Evolutionary conservation across 1,284 basidiomycete species (phyloP), one percentile per base, ranked within the genome.

Genomic region (Naganishia sp.): DNA sequence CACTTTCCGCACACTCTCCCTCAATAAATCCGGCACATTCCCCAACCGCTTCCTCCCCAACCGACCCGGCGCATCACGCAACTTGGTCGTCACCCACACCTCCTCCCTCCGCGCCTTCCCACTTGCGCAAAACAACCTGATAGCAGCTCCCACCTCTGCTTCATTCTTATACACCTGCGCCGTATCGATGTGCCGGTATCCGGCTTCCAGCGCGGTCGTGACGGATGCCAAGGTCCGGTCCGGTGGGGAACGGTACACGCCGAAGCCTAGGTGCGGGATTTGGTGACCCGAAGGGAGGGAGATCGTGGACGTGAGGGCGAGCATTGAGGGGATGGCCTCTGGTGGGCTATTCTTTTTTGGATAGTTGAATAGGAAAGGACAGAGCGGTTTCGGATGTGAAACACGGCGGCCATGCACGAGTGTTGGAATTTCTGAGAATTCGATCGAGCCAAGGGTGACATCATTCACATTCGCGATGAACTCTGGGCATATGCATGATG

Each of bases 191-290:
- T 88, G 88, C 23, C 80, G 84, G 75, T 92, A 94, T 6, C 90
- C 91, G 18, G 81, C 83, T 68, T 84, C 82, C 70, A 92, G 77
- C 1, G 90, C 90, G 50, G 86, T 83, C 23, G 86, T 75, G 23
- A 87, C 85, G 11, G 87, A 86, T 0, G 83, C 75, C 42, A 80
- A 81, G 63, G 81, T 82, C 31, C 85, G 83, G 70, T 85, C 67
- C 79, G 74, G 86, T 43, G 70, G 60, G 82, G 79, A 88, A 88
- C 88, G 84, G 74, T 88, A 93, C 10, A 92, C 88, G 13, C 91
- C 91, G 63, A 92, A 87, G 1, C 91, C 91, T 0, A 94, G 82
- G n/a, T 85, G 77, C 49, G 90, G 90, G 78, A 93, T 87, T 31
- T 66, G 45, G 36, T 69, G 55, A 21, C 79, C 79, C 6, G 73